Conservation (phyloP, 768 basidiomycete genomes). For the Boletus pseudo-olivaceus region DNA sequence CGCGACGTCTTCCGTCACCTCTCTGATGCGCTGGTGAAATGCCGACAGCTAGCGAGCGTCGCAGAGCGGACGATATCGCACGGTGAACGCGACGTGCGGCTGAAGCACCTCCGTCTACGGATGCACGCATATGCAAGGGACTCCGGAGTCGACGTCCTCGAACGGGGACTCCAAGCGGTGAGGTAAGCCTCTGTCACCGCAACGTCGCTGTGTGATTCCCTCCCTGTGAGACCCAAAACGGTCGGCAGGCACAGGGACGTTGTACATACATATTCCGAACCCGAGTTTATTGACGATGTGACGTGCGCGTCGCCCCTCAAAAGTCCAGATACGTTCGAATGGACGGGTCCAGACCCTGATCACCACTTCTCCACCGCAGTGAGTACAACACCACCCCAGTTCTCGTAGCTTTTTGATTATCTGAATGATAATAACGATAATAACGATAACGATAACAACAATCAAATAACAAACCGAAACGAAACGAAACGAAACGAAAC, state of each 20-base stretch:
- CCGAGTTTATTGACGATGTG: background rate
- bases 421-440: too few relatives aligned
- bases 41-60: slow-evolving; percentile 6
- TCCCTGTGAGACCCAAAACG: background rate
- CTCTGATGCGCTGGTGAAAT: slow-evolving; percentile 25
- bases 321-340: slow-evolving; percentile 48
- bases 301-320: background rate
- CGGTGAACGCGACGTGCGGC: slow-evolving; percentile 1
- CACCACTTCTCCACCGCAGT: slow-evolving; percentile 64
- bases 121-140: slow-evolving; percentile 40
- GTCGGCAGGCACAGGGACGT: background rate
- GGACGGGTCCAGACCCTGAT: slow-evolving; percentile 60
- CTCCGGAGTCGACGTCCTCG: slow-evolving; percentile 26
- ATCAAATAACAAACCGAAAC: background rate
- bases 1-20: slow-evolving; percentile 28
- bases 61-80: background rate
- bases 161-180: slow-evolving; percentile 32
- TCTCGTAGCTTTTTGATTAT: background rate
- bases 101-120: slow-evolving; percentile 34
- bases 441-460: too few relatives aligned
- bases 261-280: background rate
- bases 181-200: slow-evolving; percentile 30
- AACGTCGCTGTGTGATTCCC: background rate
- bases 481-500: background rate
- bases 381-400: slow-evolving; percentile 19